Evolutionary conservation across 2,329 filamentous ascomycete species (phyloP), one percentile per base, ranked within the genome.

Genomic region (Colletotrichum lentis): DNA sequence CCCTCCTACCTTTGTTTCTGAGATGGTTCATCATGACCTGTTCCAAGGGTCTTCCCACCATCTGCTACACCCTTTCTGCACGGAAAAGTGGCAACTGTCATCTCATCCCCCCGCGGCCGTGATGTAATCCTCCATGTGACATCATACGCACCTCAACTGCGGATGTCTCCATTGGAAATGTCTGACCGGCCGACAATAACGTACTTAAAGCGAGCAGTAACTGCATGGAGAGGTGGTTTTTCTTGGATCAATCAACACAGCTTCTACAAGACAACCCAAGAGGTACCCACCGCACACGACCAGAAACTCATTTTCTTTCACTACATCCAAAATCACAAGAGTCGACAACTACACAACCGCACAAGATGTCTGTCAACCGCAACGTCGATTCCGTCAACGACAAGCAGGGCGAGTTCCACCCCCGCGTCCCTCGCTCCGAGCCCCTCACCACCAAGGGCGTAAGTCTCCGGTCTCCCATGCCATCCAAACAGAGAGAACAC

Each of bases 341-440:
- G 31, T 35, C 16, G 12, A 7, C 24, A 11, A 41, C 3, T 11
- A 24, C 18, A 37, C 24, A 24, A 27, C 8, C 11, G 2, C 58
- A 49, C 69, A 78, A 49, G 70, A 83, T 84, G 80, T 82, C 80
- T 57, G 78, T 79, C 71, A 75, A 62, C 55, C 71, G 69, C 59
- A 88, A 89, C 76, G 74, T 83, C 50, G 81, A 88, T 27, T 82
- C 86, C 35, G 77, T 88, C 67, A 80, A 78, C 72, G 61, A 72
- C 43, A 81, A 83, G 70, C 82, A 86, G 73, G 86, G 86, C 73
- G 81, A 88, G 73, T 89, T 91, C 76, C 78, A 80, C 71, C 82
- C 83, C 69, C 80, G 79, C 24, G 80, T 86, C 1, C 78, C 81
- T 12, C 83, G 80, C 8, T 78, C 84, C 4, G 81, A 86, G 72